Conservation (phyloP, 2,329 filamentous ascomycete species). For the Ascochyta fabae region DNA sequence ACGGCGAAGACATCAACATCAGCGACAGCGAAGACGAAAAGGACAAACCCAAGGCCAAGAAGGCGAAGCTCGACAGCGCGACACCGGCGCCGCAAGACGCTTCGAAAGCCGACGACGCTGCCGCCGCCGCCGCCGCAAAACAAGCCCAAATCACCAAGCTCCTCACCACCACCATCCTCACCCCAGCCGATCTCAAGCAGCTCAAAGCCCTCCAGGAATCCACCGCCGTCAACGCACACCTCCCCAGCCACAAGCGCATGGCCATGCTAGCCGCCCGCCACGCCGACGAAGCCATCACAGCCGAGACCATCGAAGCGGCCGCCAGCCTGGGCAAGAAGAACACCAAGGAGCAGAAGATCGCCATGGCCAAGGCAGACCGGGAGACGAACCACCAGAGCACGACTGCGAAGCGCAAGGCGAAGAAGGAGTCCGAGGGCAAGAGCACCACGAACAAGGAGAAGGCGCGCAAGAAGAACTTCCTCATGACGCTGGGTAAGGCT, state of each 20-base stretch:
- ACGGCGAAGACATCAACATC: conserved; percentile 76
- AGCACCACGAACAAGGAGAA: conserved; percentile 98
- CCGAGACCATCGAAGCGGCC: conserved; percentile 88
- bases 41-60: conserved; percentile 61
- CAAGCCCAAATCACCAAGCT: conserved; percentile 62
- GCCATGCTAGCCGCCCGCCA: conserved; percentile 62
- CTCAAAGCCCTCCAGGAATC: conserved; percentile 84
- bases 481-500: conserved; percentile 97
- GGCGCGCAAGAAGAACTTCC: conserved; percentile 94
- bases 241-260: conserved; percentile 55
- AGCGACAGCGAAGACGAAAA: conserved; percentile 74
- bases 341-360: conserved; percentile 89
- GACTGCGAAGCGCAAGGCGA: conserved; percentile 81
- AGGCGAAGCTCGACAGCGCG: conserved; percentile 61
- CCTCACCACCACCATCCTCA: conserved; percentile 92
- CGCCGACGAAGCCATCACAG: conserved; percentile 86
- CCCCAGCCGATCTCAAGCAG: conserved; percentile 94
- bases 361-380: conserved; percentile 81
- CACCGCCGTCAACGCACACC: conserved; percentile 70
- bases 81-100: conserved; percentile 44
- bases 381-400: conserved; percentile 85
- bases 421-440: conserved; percentile 89
- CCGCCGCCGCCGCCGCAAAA: conserved; percentile 21
- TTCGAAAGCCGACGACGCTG: conserved; percentile 45
- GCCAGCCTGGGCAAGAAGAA: conserved; percentile 77